Conservation (phyloP, 345 rosid genomes). For the Eucalyptus sp. region DNA sequence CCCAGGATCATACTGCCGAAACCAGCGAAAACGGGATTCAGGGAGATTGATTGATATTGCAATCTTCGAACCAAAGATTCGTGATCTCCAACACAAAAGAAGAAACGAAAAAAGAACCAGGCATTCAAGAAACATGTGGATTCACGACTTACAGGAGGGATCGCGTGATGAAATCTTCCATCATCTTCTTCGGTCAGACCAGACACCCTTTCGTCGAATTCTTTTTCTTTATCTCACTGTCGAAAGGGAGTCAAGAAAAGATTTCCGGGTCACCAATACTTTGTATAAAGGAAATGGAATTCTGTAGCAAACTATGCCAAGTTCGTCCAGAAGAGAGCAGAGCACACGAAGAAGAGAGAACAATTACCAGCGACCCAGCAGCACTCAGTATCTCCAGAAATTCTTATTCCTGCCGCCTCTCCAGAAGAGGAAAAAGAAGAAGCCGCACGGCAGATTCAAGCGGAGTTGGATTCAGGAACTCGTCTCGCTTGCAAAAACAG, state of each 20-base stretch:
- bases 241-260: neutral
- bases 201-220: neutral
- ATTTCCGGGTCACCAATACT: neutral
- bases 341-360: neutral
- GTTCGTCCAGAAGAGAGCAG: neutral
- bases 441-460: neutral
- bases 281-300: neutral
- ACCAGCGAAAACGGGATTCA: neutral
- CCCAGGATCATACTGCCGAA: constrained; percentile 4
- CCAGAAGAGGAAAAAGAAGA: neutral
- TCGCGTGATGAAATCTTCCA: constrained; percentile 10
- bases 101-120: neutral
- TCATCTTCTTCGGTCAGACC: neutral
- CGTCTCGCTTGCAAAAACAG: neutral
- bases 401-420: neutral
- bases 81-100: neutral
- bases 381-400: neutral
- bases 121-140: neutral
- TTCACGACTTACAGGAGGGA: neutral
- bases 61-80: neutral
- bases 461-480: neutral
- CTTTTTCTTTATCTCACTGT: neutral
- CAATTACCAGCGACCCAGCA: neutral
- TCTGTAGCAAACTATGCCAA: neutral
- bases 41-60: neutral